Base-by-base conservation (phyloP, 768 basidiomycete genomes). In the Pholiota molesta region DNA sequence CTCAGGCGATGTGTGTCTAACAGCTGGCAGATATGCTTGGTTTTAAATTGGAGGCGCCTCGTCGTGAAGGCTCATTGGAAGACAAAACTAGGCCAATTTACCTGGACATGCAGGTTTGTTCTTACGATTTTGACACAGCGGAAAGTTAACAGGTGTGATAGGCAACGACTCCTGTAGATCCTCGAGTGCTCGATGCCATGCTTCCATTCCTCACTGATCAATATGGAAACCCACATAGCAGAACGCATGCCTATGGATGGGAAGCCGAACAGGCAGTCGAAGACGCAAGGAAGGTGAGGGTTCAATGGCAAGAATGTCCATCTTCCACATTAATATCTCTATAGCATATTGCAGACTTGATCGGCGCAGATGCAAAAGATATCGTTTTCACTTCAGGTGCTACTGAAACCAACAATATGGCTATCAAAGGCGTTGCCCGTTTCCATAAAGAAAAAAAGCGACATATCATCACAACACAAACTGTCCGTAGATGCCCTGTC, bases 221-320 rank as follows among this genome's bases (percentile, higher is more conserved):
- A 73, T 99, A 91, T 71, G 97, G 97, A 4, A 99, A 99, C 76
- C 97, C 97, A 9, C 97, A 99, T 73, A 96, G 94, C 73, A 87
- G 97, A 59, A 99, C 97, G 29, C 97, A 99, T 76, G 95, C 97
- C 0, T 99, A 99, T 74, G 97, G 97, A 3, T 99, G 97, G 97
- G 97, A 99, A 77, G 94, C 97, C 6, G 97, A 99, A 71, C 83
- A 89, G 70, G 97, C 91, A 0, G 93, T 97, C 7, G 97, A 99
- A 72, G 87, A 90, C 63, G 96, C 95, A 2, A 86, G 97, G 57
- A 89, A 92, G 83, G 95, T 89, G 55, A 35, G 69, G 59, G 44
- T 37, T 16, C 21, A 29, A 53, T 47, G 14, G 40, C 16, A 21
- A 16, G 19, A 5, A 7, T 57, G 37, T n/a, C 60, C 60, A 54